Conservation (phyloP, 352 stramenopile genomes). For the Globisporangium middletonii region DNA sequence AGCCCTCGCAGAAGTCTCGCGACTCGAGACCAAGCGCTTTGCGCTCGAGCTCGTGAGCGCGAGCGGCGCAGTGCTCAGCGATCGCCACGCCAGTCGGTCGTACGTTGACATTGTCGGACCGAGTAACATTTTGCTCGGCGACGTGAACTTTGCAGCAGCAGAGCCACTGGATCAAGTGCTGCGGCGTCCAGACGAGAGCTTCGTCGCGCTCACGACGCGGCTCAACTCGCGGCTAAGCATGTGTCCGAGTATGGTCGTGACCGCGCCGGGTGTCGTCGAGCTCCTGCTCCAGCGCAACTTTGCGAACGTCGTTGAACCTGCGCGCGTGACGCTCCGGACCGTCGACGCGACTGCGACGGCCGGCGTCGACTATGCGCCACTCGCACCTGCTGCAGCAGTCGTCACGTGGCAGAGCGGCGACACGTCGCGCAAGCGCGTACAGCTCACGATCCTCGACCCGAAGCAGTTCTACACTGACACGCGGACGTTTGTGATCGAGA, state of each 20-base stretch:
- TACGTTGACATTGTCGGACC: conserved; percentile 40
- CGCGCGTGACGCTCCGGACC: conserved; percentile 28
- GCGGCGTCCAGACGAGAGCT: conserved; percentile 31
- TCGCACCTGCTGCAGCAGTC: conserved; percentile 12
- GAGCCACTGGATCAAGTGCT: conserved; percentile 31
- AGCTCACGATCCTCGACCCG: conserved; percentile 34
- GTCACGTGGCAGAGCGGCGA: conserved; percentile 31
- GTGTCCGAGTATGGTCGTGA: conserved; percentile 38
- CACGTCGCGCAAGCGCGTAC: conserved; percentile 27
- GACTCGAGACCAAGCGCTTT: conserved; percentile 25
- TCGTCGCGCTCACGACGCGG: conserved; percentile 39
- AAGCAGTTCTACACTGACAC: conserved; percentile 26
- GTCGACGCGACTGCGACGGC: conserved; percentile 40
- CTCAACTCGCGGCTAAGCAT: conserved; percentile 45
- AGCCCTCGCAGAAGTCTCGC: conserved; percentile 27
- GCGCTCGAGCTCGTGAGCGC: conserved; percentile 28
- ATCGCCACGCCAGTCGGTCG: conserved; percentile 22
- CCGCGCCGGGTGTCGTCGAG: conserved; percentile 24
- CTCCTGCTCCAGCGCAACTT: conserved; percentile 52
- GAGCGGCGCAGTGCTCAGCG: conserved; percentile 17
- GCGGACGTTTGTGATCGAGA: conserved; percentile 45
- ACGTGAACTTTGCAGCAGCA: conserved; percentile 47
- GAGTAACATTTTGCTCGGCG: conserved; percentile 27
- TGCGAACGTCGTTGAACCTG: conserved; percentile 19
- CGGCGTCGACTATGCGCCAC: conserved; percentile 43